Evolutionary conservation across 257 asterid species (phyloP).

Genomic region (Lantana camara): DNA sequence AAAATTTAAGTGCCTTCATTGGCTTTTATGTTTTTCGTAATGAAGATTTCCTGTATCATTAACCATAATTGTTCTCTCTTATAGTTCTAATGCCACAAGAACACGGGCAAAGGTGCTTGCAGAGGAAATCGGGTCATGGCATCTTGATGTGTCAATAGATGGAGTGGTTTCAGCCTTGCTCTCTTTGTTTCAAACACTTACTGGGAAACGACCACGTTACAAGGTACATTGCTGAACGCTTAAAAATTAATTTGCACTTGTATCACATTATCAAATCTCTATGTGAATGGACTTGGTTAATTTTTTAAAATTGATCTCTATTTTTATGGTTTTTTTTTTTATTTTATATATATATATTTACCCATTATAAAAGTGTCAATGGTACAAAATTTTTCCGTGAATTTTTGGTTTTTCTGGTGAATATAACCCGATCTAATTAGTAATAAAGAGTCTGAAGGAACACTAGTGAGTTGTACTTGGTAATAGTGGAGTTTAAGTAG

Average conservation of each 20-base stretch:
- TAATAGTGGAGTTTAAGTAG: too few relatives aligned
- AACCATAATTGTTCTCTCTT: conserved; percentile 28
- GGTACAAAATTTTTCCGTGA: too few relatives aligned
- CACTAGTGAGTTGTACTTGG: too few relatives aligned
- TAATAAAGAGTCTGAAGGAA: too few relatives aligned
- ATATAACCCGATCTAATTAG: too few relatives aligned
- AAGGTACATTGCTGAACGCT: conserved; percentile 51
- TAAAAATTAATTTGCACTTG: neutral
- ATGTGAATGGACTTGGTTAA: conserved; percentile 1
- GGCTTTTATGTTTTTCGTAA: conserved; percentile 1
- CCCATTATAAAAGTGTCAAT: too few relatives aligned
- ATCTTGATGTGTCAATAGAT: conserved; percentile 84
- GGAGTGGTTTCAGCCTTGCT: conserved; percentile 77
- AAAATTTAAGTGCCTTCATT: neutral
- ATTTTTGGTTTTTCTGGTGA: too few relatives aligned
- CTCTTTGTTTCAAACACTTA: conserved; percentile 81
- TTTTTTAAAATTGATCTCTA: too few relatives aligned
- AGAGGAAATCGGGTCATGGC: conserved; percentile 97
- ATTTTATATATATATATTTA: too few relatives aligned
- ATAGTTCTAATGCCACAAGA: conserved; percentile 76
- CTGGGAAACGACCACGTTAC: conserved; percentile 78
- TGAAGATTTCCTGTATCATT: conserved; percentile 18
- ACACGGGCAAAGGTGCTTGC: conserved; percentile 82
- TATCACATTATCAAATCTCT: neutral
- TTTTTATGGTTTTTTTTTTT: too few relatives aligned